Conservation (phyloP, 2,329 filamentous ascomycete genomes). For the Neopestalotiopsis rosae region DNA sequence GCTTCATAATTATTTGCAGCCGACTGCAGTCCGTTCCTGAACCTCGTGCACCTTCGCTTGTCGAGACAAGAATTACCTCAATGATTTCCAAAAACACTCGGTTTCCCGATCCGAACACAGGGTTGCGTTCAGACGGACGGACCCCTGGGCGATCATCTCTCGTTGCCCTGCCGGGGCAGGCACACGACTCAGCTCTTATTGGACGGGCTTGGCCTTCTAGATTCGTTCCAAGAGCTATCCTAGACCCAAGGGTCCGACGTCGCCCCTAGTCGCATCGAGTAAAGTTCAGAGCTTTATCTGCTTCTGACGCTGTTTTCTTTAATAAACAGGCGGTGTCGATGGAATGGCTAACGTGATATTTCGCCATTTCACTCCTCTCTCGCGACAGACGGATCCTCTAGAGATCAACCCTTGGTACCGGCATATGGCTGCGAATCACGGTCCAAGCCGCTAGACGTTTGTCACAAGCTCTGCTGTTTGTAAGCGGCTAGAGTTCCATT, state of each 20-base stretch:
- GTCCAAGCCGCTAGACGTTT: neutral
- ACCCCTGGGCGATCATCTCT: constrained; percentile 13
- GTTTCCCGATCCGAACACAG: constrained; percentile 11
- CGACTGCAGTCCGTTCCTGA: neutral
- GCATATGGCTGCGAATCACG: constrained; percentile 1
- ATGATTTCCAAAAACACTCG: neutral
- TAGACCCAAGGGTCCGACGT: constrained; percentile 9
- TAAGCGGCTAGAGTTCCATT: constrained; percentile 17
- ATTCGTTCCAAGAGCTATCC: constrained; percentile 12
- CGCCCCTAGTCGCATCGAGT: constrained; percentile 12
- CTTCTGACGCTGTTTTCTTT: neutral
- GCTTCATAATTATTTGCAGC: neutral
- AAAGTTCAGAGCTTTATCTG: constrained; percentile 16
- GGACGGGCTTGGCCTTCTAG: constrained; percentile 15
- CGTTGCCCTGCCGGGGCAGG: constrained; percentile 10
- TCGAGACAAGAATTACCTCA: neutral
- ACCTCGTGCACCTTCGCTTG: neutral
- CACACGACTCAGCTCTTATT: constrained; percentile 11
- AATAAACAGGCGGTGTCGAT: constrained; percentile 20
- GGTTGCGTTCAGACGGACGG: neutral
- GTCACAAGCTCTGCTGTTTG: constrained; percentile 15
- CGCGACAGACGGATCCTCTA: constrained; percentile 16
- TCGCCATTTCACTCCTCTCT: constrained; percentile 19
- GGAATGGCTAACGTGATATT: constrained; percentile 21
- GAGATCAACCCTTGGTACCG: neutral